Conservation (phyloP, 2,329 filamentous ascomycete genomes). For the Blastomyces percursus region DNA sequence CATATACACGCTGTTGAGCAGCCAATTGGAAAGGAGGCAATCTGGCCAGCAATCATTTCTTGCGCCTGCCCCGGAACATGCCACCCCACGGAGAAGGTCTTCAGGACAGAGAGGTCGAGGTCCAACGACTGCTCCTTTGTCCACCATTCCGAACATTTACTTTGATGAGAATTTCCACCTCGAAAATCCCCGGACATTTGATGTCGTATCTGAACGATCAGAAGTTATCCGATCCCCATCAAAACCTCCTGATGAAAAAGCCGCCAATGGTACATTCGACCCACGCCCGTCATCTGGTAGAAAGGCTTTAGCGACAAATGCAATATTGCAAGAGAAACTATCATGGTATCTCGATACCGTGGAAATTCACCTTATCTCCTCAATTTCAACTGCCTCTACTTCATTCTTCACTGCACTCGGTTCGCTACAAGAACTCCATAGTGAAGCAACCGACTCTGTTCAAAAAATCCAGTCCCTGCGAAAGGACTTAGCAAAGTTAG, state of each 20-base stretch:
- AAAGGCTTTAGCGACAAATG: conserved; percentile 88
- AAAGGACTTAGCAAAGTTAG: conserved; percentile 66
- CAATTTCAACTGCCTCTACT: conserved; percentile 87
- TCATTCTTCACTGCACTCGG: conserved; percentile 94
- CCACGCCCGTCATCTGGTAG: conserved; percentile 30
- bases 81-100: conserved; percentile 5
- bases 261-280: conserved; percentile 45
- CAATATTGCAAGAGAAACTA: conserved; percentile 92
- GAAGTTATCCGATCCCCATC: conserved; percentile 73
- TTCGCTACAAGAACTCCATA: conserved; percentile 79
- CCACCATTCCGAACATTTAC: conserved; percentile 85
- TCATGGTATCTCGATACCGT: conserved; percentile 99
- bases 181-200: conserved; percentile 91
- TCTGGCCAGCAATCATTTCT: conserved; percentile 15
- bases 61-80: background rate
- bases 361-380: conserved; percentile 90
- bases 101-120: conserved; percentile 35
- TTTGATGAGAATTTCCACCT: conserved; percentile 92
- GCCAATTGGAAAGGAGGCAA: conserved; percentile 32
- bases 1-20: conserved; percentile 39
- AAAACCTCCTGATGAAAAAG: conserved; percentile 42
- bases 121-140: conserved; percentile 57
- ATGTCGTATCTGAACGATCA: conserved; percentile 89
- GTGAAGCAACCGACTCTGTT: conserved; percentile 85
- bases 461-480: conserved; percentile 70